A percentile compares a stretch with the other conserved stretches of the same genome.
These are phyloP conservation scores for Xylaria curta DNA, from an alignment of 495 filamentous ascomycete genomes.

Conservation along the genomic window DNA sequence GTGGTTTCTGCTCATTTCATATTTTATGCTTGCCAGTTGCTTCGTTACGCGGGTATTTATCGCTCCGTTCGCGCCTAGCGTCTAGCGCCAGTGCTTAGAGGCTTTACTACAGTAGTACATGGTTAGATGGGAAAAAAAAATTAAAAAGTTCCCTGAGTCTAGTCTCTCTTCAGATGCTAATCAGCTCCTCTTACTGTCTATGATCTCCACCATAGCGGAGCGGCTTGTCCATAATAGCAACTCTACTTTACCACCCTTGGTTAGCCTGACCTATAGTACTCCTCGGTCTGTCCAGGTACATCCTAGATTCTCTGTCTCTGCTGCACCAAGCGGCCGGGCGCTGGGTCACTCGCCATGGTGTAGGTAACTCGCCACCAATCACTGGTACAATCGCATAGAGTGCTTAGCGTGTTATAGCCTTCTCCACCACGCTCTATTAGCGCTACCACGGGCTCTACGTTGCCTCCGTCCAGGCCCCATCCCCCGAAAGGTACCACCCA, in stretches of 20 bases:
- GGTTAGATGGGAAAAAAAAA: neutral
- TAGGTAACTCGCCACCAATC: conserved; percentile 13
- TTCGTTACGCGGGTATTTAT: neutral
- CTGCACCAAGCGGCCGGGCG: conserved; percentile 17
- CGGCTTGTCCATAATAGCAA: conserved; percentile 3
- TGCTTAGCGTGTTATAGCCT: conserved; percentile 1
- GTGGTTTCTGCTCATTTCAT: neutral
- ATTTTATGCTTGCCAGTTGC: neutral
- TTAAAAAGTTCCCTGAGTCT: neutral
- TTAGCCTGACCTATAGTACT: conserved; percentile 1
- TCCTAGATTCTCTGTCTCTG: neutral
- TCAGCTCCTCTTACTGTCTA: neutral
- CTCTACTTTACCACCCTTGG: neutral
- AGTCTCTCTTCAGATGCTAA: neutral
- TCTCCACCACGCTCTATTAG: neutral
- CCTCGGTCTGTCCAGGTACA: too few relatives aligned
- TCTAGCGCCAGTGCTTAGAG: neutral
- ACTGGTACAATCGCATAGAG: neutral
- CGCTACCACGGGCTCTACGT: conserved; percentile 4
- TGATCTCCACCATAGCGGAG: conserved; percentile 8
- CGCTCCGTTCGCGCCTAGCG: neutral
- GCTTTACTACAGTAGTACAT: neutral
- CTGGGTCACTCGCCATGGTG: conserved; percentile 5
- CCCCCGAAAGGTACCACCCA: conserved; percentile 18
- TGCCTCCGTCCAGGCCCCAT: conserved; percentile 7